phyloP scores from a whole-genome alignment of 2,329 filamentous ascomycete species.

The Colletotrichum plurivorum region DNA sequence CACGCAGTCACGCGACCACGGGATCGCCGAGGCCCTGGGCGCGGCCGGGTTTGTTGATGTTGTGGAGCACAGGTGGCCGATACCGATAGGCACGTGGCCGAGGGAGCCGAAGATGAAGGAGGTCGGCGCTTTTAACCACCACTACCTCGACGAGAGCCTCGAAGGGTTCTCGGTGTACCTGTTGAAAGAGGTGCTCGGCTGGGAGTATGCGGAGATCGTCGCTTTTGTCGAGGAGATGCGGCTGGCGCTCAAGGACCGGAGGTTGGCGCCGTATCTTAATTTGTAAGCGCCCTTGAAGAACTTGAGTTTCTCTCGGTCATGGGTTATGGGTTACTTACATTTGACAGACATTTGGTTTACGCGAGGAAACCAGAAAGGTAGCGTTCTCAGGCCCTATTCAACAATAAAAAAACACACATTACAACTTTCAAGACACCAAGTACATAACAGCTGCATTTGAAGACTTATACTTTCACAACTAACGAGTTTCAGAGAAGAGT shows the following conservation, averaged over 20 bases:
- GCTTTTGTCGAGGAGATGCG: slow-evolving; percentile 45
- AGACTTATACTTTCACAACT: no score
- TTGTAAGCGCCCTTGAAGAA: background rate
- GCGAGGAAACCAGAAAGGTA: slow-evolving; percentile 13
- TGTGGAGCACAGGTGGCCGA: slow-evolving; percentile 37
- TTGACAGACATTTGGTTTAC: slow-evolving; percentile 21
- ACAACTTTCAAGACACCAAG: no score
- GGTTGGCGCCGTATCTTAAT: slow-evolving; percentile 1
- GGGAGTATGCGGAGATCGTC: slow-evolving; percentile 44
- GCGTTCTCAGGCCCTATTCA: no score
- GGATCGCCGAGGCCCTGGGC: background rate
- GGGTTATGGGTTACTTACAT: background rate
- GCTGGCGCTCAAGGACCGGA: slow-evolving; percentile 4
- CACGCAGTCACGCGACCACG: background rate
- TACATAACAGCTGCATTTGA: no score
- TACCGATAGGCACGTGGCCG: slow-evolving; percentile 41
- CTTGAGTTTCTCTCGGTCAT: background rate
- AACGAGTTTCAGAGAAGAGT: no score
- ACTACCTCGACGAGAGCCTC: slow-evolving; percentile 44
- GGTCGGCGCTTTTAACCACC: slow-evolving; percentile 42
- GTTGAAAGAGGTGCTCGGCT: slow-evolving; percentile 48
- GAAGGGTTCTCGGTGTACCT: slow-evolving; percentile 48
- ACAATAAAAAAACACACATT: no score
- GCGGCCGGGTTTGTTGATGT: slow-evolving; percentile 42
- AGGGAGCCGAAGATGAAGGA: slow-evolving; percentile 34